Percentiles rank a stretch among this genome's conserved stretches.
Evolutionary conservation across 1,284 basidiomycete species (phyloP).

Genomic region (Ustilago bromivora): DNA sequence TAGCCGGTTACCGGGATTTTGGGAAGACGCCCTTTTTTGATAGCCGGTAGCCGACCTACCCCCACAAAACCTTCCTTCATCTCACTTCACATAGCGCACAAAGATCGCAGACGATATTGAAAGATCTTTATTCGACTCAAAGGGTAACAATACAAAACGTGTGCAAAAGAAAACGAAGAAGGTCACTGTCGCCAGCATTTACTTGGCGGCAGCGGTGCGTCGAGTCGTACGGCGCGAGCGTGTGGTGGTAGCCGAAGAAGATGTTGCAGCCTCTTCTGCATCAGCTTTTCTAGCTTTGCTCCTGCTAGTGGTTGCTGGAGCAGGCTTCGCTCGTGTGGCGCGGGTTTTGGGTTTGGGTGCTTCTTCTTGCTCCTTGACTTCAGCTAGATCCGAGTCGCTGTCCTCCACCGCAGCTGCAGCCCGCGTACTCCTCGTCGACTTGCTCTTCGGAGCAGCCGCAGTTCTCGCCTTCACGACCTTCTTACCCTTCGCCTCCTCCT

Average conservation of each 20-base stretch:
- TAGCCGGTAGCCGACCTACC: neutral
- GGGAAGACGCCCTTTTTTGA: neutral
- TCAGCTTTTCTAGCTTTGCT: slow-evolving; percentile 8
- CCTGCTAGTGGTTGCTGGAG: slow-evolving; percentile 14
- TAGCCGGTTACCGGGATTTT: slow-evolving; percentile 8
- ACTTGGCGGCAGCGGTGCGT: slow-evolving; percentile 29
- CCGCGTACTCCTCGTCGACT: neutral
- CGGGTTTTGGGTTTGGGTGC: slow-evolving; percentile 13
- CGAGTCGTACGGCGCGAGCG: slow-evolving; percentile 23
- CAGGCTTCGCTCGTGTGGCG: slow-evolving; percentile 14
- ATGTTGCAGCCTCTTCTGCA: slow-evolving; percentile 9
- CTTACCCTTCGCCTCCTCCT: slow-evolving; percentile 17
- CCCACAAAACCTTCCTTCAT: neutral
- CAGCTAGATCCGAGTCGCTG: slow-evolving; percentile 3
- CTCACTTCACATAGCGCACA: neutral
- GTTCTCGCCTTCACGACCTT: neutral
- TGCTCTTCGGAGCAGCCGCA: slow-evolving; percentile 9
- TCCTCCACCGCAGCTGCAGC: neutral
- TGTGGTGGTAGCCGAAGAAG: slow-evolving; percentile 26
- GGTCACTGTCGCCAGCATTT: neutral
- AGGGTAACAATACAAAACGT: neutral
- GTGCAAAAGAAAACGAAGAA: neutral
- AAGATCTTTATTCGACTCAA: neutral
- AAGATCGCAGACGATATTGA: neutral
- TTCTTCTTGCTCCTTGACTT: slow-evolving; percentile 6